Percentiles rank a stretch among this genome's conserved stretches.
Conservation (phyloP, 345 rosid species). For the Laguncularia racemosa region DNA sequence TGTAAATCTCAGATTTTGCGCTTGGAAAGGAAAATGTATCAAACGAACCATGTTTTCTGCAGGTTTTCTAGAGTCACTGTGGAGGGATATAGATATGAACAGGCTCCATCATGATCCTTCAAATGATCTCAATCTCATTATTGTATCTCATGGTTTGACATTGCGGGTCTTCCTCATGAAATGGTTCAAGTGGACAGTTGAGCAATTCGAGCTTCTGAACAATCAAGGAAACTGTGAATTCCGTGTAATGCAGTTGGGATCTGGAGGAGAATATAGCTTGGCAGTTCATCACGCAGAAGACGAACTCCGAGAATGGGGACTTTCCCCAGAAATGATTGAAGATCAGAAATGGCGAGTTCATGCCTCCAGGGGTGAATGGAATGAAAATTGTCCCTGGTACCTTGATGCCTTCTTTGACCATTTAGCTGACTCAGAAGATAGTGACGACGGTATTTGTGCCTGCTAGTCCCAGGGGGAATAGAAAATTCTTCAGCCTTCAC, state of each 20-base stretch:
- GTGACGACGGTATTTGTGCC: slow-evolving; percentile 5
- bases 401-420: slow-evolving; percentile 58
- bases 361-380: slow-evolving; percentile 59
- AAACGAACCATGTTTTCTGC: slow-evolving; percentile 9
- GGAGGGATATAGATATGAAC: slow-evolving; percentile 94
- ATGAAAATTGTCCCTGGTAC: slow-evolving; percentile 63
- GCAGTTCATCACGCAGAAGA: slow-evolving; percentile 75
- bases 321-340: slow-evolving; percentile 74
- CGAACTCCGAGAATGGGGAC: slow-evolving; percentile 74
- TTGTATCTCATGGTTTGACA: slow-evolving; percentile 75
- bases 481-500: too few species aligned
- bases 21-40: too few species aligned
- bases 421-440: slow-evolving; percentile 27
- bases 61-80: slow-evolving; percentile 90
- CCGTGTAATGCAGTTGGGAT: slow-evolving; percentile 78
- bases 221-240: slow-evolving; percentile 68
- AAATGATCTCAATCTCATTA: slow-evolving; percentile 72
- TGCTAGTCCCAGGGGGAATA: not conserved
- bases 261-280: slow-evolving; percentile 80
- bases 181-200: slow-evolving; percentile 97
- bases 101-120: slow-evolving; percentile 54
- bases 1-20: too few species aligned
- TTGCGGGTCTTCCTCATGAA: slow-evolving; percentile 90
- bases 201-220: slow-evolving; percentile 71
- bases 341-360: slow-evolving; percentile 74